A percentile compares a stretch with the other conserved stretches of the same genome.
These are phyloP conservation scores for Colletotrichum siamense DNA, from an alignment of 2,329 filamentous ascomycete genomes.

Conservation along the genomic window DNA sequence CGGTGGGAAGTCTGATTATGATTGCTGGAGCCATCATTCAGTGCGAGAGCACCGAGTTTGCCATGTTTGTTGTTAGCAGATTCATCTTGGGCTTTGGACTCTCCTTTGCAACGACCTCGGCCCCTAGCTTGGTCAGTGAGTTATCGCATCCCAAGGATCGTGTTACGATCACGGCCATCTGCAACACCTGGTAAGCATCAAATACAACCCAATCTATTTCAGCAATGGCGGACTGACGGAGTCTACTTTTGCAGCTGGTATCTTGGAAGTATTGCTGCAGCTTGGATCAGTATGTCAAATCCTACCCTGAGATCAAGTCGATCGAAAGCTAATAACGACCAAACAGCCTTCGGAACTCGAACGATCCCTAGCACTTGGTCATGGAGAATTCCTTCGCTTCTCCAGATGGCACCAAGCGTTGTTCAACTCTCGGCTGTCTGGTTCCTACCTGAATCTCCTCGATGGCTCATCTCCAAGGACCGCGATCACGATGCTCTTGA, in stretches of 20 bases:
- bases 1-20: conserved; percentile 34
- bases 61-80: conserved; percentile 58
- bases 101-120: conserved; percentile 55
- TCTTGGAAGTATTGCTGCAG: conserved; percentile 47
- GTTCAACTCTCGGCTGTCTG: conserved; percentile 41
- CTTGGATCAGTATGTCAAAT: conserved; percentile 37
- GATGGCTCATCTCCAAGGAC: conserved; percentile 65
- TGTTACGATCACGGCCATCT: conserved; percentile 56
- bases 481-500: conserved; percentile 56
- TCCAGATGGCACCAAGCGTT: conserved; percentile 26
- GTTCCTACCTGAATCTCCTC: conserved; percentile 66
- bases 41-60: conserved; percentile 30
- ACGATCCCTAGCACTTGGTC: conserved; percentile 42
- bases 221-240: not conserved
- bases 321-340: not conserved
- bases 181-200: conserved; percentile 42
- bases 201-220: rapidly evolving
- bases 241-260: conserved; percentile 43
- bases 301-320: not conserved
- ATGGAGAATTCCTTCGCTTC: conserved; percentile 33
- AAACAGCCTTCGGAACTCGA: conserved; percentile 42
- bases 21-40: conserved; percentile 36
- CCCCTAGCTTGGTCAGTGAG: conserved; percentile 56
- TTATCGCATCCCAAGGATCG: conserved; percentile 59
- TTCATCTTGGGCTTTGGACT: conserved; percentile 61